phyloP scores from a whole-genome alignment of 1,139 yeast genomes.

The Entelexis sorbosivorans region DNA sequence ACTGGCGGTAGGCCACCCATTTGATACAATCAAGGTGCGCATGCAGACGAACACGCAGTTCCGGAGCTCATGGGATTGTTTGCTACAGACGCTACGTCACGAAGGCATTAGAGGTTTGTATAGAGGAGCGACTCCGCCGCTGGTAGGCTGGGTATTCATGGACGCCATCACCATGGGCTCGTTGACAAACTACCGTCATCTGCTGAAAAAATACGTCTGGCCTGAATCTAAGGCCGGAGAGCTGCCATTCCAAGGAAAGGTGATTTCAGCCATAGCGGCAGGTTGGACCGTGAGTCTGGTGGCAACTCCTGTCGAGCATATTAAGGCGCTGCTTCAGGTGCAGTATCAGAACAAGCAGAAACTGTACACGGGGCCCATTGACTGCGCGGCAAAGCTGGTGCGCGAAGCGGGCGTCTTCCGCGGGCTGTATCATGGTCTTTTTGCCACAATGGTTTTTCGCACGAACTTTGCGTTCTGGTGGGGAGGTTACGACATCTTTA shows the following conservation, averaged over 20 bases:
- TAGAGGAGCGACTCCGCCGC: constrained; percentile 84
- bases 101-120: constrained; percentile 74
- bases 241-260: constrained; percentile 63
- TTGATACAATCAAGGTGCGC: constrained; percentile 81
- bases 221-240: constrained; percentile 38
- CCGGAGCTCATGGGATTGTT: constrained; percentile 75
- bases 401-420: constrained; percentile 56
- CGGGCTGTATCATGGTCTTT: constrained; percentile 68
- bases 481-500: constrained; percentile 80
- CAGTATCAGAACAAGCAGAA: constrained; percentile 72
- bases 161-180: constrained; percentile 78
- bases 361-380: constrained; percentile 65
- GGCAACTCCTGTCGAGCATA: constrained; percentile 87
- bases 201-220: constrained; percentile 54
- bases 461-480: constrained; percentile 86
- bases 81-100: constrained; percentile 52
- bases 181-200: constrained; percentile 60
- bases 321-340: constrained; percentile 79
- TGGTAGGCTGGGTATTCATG: constrained; percentile 89
- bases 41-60: constrained; percentile 69
- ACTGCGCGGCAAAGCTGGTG: constrained; percentile 44
- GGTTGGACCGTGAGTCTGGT: constrained; percentile 89
- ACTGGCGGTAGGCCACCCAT: constrained; percentile 86
- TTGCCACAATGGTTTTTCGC: constrained; percentile 80
- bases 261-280: constrained; percentile 62